A percentile compares a stretch with the other conserved stretches of the same genome.
These are phyloP conservation scores for Viridothelium virens DNA, from an alignment of 495 filamentous ascomycete genomes.

Conservation along the genomic window DNA sequence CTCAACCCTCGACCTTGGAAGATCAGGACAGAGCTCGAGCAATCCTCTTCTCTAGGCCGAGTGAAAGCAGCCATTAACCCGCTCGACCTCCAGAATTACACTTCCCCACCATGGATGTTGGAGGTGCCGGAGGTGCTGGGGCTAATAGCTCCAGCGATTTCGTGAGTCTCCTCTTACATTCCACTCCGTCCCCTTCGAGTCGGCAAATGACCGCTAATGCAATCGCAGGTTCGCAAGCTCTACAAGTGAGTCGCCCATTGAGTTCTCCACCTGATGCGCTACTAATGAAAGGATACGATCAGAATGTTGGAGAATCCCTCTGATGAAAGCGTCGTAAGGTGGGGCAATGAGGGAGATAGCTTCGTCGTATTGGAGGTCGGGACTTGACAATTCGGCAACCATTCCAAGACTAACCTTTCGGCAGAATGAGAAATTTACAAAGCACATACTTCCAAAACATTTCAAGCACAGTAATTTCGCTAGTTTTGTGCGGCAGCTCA, in stretches of 20 bases:
- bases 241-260: conserved; percentile 68
- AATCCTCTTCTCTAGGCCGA: too few relatives aligned
- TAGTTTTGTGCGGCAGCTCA: conserved; percentile 95
- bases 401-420: not conserved
- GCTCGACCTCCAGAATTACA: too few relatives aligned
- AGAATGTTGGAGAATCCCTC: conserved; percentile 97
- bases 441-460: conserved; percentile 92
- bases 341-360: conserved; percentile 89
- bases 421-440: conserved; percentile 97
- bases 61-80: too few relatives aligned
- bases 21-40: too few relatives aligned
- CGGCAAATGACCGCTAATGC: conserved; percentile 18
- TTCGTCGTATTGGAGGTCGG: conserved; percentile 83
- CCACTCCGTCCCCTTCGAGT: conserved; percentile 5
- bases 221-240: conserved; percentile 82
- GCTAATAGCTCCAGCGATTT: conserved; percentile 72
- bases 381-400: not conserved
- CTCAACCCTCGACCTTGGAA: too few relatives aligned
- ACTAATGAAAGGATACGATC: conserved; percentile 20
- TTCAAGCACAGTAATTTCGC: conserved; percentile 99
- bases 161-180: conserved; percentile 45
- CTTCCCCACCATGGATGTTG: conserved; percentile 27
- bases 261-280: not conserved
- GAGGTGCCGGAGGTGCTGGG: conserved; percentile 45
- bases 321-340: conserved; percentile 86